Evolutionary conservation across 306 rosid genomes (phyloP), one percentile per base, ranked within the genome.

Genomic region (Acacia confusa): DNA sequence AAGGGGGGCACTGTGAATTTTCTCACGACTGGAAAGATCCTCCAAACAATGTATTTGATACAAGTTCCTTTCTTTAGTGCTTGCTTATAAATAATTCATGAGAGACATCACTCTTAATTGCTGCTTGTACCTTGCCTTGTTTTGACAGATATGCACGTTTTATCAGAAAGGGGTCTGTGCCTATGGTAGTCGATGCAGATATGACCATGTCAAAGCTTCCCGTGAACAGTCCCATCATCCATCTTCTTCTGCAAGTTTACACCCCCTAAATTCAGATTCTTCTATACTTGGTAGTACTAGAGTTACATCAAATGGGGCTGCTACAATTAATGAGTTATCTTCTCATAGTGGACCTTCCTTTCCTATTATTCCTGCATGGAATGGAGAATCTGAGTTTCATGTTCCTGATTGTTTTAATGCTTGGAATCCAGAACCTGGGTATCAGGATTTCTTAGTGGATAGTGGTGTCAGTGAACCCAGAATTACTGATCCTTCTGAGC

Each of bases 1-100:
- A 96, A 86, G 99, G 99, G 90, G 98, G 91, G 82, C 95, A 90
- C 85, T 96, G 99, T 41, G 97, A 96, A 84, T 96, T 85, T 90
- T 92, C 99, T 36, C 99, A 96, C 87, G 94, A 93, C 77, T 93
- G 99, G 98, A 92, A 92, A 63, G 94, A 58, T 40, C 89, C 99
- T 77, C 88, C 94, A 20, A 93, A 91, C 87, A 93, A 95, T 82
- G 99, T 96, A 85, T 84, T 71, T 70, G 75, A 53, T 73, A 70
- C 82, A 36, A 75, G 17, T 72, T 80, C 61, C 55, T 73, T 71
- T 58, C 78, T 84, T 63, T 40, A 66, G 19, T 67, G 68, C 45
- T 19, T 22, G 4, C 83, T 17, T 32, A 36, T 64, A 50, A 36
- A 73, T 80, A 27, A 36, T 82, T 75, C 7, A 48, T 40, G 24